Conservation (phyloP, 768 basidiomycete species). For the Russula earlei region DNA sequence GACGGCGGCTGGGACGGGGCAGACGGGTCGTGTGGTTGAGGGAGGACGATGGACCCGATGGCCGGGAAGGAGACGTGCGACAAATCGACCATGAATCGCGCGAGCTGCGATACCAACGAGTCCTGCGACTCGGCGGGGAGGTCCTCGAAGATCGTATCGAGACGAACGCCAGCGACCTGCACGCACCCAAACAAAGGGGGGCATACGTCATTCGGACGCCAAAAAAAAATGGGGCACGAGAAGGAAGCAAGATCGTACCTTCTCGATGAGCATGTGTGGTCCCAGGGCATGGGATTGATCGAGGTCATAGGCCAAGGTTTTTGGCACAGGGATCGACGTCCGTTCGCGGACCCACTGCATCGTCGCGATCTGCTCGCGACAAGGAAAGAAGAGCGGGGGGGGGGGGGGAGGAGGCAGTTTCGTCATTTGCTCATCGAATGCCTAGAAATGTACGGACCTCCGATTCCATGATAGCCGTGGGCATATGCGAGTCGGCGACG, state of each 20-base stretch:
- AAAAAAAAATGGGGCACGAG: too few species aligned
- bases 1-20: not conserved
- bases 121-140: slow-evolving; percentile 23
- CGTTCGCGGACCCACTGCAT: slow-evolving; percentile 23
- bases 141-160: slow-evolving; percentile 24
- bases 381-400: too few species aligned
- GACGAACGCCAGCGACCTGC: slow-evolving; percentile 25
- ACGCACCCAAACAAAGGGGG: not conserved
- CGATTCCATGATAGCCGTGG: slow-evolving; percentile 18
- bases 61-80: slow-evolving; percentile 23
- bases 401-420: too few species aligned
- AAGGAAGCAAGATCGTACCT: slow-evolving; percentile 16
- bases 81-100: slow-evolving; percentile 26
- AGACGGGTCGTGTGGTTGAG: not conserved
- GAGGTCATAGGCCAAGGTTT: slow-evolving; percentile 19
- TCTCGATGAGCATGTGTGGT: slow-evolving; percentile 23
- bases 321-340: slow-evolving; percentile 26
- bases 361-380: slow-evolving; percentile 24
- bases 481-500: slow-evolving; percentile 15
- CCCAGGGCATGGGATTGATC: slow-evolving; percentile 18
- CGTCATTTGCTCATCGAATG: not conserved
- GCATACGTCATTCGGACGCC: not conserved
- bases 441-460: slow-evolving; percentile 11
- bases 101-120: slow-evolving; percentile 24
- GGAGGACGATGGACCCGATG: slow-evolving; percentile 25